phyloP scores from a whole-genome alignment of 1,284 basidiomycete genomes.

The Cryptococcus neoformans region DNA sequence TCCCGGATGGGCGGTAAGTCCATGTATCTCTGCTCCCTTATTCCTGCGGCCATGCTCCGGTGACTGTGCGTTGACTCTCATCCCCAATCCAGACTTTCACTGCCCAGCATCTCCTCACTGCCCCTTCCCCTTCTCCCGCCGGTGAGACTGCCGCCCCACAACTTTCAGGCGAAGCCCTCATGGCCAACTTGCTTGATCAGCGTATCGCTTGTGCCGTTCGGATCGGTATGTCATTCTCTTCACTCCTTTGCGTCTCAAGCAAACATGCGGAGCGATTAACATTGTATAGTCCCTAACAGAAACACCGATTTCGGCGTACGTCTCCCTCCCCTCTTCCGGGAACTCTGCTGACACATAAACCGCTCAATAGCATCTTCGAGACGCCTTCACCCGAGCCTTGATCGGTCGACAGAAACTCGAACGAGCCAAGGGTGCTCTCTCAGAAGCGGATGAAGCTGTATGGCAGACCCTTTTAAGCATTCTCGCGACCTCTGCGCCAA shows the following conservation, averaged over 20 bases:
- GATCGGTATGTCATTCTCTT: slow-evolving; percentile 36
- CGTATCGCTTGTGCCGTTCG: slow-evolving; percentile 43
- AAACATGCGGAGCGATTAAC: background rate
- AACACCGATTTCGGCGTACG: slow-evolving; percentile 52
- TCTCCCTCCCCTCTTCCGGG: background rate
- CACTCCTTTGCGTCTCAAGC: background rate
- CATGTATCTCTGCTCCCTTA: background rate
- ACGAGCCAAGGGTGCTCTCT: slow-evolving; percentile 21
- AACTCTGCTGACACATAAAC: background rate
- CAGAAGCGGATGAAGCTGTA: slow-evolving; percentile 38
- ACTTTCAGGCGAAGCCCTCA: slow-evolving; percentile 36
- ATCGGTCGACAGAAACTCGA: slow-evolving; percentile 51
- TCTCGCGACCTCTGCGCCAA: background rate
- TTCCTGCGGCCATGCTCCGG: background rate
- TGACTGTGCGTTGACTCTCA: background rate
- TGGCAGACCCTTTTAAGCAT: background rate
- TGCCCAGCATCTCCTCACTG: slow-evolving; percentile 24
- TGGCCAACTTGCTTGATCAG: slow-evolving; percentile 32
- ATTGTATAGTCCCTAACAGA: slow-evolving; percentile 51
- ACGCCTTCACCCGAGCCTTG: slow-evolving; percentile 54
- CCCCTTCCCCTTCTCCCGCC: slow-evolving; percentile 6
- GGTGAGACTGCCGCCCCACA: slow-evolving; percentile 14
- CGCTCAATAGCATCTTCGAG: slow-evolving; percentile 50
- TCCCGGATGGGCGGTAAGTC: slow-evolving; percentile 34
- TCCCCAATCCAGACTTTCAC: slow-evolving; percentile 18